Conservation (phyloP, 331 rosid genomes). For the Saraca asoca region DNA sequence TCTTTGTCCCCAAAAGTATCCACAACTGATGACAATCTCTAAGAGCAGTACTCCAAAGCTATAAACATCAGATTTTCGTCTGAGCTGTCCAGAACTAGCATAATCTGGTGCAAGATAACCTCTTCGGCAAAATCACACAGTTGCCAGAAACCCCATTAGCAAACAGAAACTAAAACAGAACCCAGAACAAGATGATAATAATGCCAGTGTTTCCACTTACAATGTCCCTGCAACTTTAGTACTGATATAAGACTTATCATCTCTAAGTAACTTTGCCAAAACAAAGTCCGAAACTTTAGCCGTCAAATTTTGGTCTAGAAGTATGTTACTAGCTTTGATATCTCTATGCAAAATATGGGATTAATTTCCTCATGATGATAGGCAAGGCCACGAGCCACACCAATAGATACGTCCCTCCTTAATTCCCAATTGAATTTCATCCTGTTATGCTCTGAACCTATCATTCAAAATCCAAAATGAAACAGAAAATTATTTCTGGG, state of each 20-base stretch:
- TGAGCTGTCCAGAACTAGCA: slow-evolving; percentile 76
- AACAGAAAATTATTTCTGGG: slow-evolving; percentile 4
- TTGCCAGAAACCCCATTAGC: slow-evolving; percentile 37
- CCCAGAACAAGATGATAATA: not conserved
- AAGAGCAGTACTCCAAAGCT: slow-evolving; percentile 82
- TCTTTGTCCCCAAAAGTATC: slow-evolving; percentile 60
- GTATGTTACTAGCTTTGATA: slow-evolving; percentile 84
- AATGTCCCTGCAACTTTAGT: slow-evolving; percentile 95
- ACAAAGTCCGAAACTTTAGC: slow-evolving; percentile 89
- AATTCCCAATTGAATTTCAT: slow-evolving; percentile 61
- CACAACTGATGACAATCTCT: slow-evolving; percentile 65
- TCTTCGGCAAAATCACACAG: slow-evolving; percentile 36
- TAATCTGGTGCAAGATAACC: slow-evolving; percentile 98
- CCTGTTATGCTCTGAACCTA: slow-evolving; percentile 67
- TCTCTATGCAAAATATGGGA: slow-evolving; percentile 85
- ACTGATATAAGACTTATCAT: slow-evolving; percentile 65
- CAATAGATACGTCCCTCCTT: slow-evolving; percentile 59
- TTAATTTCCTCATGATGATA: slow-evolving; percentile 72
- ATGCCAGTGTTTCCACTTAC: slow-evolving; percentile 47
- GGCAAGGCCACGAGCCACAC: slow-evolving; percentile 75
- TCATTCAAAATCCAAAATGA: slow-evolving; percentile 32
- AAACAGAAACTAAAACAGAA: not conserved
- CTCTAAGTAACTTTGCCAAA: slow-evolving; percentile 65
- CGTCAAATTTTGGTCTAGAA: slow-evolving; percentile 61
- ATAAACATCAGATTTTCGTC: slow-evolving; percentile 87